phyloP scores from a whole-genome alignment of 805 yeast genomes.

The Saturnispora saitoi region DNA sequence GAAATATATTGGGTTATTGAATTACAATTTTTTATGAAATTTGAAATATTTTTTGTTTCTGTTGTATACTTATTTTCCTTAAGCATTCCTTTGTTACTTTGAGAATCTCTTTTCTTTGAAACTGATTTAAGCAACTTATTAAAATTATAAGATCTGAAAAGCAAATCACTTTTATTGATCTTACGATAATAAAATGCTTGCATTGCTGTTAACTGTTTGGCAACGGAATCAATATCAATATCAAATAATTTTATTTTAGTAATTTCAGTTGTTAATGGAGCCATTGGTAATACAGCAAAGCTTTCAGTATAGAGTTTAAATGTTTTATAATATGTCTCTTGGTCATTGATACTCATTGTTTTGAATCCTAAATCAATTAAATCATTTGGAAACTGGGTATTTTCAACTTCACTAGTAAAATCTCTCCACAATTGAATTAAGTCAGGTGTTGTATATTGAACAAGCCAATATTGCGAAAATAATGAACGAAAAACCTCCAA shows the following conservation, averaged over 20 bases:
- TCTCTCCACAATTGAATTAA: constrained; percentile 26
- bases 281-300: constrained; percentile 9
- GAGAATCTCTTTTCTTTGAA: background rate
- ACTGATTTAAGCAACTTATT: constrained; percentile 26
- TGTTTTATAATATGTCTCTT: constrained; percentile 20
- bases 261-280: constrained; percentile 22
- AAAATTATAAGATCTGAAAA: constrained; percentile 69
- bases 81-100: background rate
- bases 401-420: constrained; percentile 15
- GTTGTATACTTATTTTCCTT: constrained; percentile 12
- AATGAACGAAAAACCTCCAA: constrained; percentile 58
- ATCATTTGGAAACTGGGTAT: constrained; percentile 5
- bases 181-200: constrained; percentile 64
- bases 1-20: constrained; percentile 76
- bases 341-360: constrained; percentile 18
- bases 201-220: constrained; percentile 74
- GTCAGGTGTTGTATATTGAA: constrained; percentile 44
- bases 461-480: constrained; percentile 63
- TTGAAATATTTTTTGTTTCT: constrained; percentile 37
- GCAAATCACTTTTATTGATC: constrained; percentile 63
- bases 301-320: constrained; percentile 18
- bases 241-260: constrained; percentile 46
- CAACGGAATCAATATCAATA: constrained; percentile 66
- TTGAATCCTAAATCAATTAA: constrained; percentile 17
- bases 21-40: constrained; percentile 68